Percentiles rank a stretch among this genome's conserved stretches.
phyloP scores from a whole-genome alignment of 2,329 filamentous ascomycete genomes.

The Fusarium mexicanum region DNA sequence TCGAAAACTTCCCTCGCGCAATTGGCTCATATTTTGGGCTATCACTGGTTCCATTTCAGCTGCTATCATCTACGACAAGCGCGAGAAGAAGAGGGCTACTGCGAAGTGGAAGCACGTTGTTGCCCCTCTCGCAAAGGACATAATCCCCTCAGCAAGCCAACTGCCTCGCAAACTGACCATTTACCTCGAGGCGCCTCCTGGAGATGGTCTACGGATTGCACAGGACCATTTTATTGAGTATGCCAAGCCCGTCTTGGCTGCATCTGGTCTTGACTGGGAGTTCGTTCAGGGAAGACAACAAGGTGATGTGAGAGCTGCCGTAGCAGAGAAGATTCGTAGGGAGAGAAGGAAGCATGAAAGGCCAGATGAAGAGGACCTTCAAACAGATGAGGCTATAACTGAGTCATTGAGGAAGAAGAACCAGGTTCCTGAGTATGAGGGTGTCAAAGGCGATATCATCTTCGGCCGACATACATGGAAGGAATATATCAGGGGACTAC shows the following conservation, averaged over 20 bases:
- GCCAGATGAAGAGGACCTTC: conserved; percentile 58
- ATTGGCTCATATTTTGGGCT: conserved; percentile 96
- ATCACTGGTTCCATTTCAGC: conserved; percentile 80
- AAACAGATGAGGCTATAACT: conserved; percentile 64
- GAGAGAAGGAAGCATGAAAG: conserved; percentile 68
- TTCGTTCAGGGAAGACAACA: conserved; percentile 91
- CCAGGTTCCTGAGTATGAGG: conserved; percentile 76
- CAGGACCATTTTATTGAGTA: conserved; percentile 97
- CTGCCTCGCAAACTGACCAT: conserved; percentile 87
- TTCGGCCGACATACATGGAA: conserved; percentile 96
- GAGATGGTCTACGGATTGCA: conserved; percentile 83
- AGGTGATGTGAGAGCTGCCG: conserved; percentile 88
- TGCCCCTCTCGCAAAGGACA: conserved; percentile 82
- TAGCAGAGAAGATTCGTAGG: conserved; percentile 87
- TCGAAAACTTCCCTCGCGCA: conserved; percentile 87
- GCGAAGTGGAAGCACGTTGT: conserved; percentile 88
- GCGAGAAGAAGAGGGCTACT: conserved; percentile 86
- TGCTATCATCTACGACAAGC: conserved; percentile 89
- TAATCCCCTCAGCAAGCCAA: conserved; percentile 71
- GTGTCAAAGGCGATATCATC: conserved; percentile 83
- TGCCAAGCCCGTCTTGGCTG: conserved; percentile 89
- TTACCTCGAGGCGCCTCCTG: conserved; percentile 85
- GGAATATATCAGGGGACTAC: conserved; percentile 91
- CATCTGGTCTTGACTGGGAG: conserved; percentile 93
- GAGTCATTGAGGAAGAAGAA: conserved; percentile 71